These are phyloP conservation scores for Quercus robur DNA, from an alignment of 306 rosid genomes.

Conservation along the genomic window DNA sequence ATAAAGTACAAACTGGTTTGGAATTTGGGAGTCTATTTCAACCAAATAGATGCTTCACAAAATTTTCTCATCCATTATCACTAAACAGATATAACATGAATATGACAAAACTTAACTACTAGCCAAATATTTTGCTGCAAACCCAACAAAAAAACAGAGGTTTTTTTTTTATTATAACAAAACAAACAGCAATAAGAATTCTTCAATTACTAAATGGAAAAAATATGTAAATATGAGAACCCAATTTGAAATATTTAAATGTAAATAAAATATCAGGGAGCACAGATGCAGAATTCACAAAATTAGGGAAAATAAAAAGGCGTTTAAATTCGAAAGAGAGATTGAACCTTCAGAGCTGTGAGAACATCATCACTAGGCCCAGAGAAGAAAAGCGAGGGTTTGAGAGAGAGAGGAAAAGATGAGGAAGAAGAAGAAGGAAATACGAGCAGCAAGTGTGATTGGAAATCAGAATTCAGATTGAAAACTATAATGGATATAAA, in stretches of 20 bases:
- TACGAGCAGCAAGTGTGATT: conserved; percentile 30
- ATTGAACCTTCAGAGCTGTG: conserved; percentile 41
- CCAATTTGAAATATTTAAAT: background rate
- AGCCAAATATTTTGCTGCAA: too few species aligned
- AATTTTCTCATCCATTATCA: too few species aligned
- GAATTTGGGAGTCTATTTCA: too few species aligned
- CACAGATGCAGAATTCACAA: background rate
- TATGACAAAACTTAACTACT: too few species aligned
- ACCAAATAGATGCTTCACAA: too few species aligned
- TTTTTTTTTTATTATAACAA: too few species aligned
- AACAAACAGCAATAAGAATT: too few species aligned
- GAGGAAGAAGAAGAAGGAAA: background rate
- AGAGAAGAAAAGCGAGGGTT: conserved; percentile 4
- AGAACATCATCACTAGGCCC: conserved; percentile 41
- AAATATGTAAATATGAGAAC: background rate
- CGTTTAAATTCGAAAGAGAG: background rate
- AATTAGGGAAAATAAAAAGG: background rate
- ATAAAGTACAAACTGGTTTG: too few species aligned
- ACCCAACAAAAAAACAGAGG: too few species aligned
- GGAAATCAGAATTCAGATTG: conserved; percentile 51
- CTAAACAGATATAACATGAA: too few species aligned
- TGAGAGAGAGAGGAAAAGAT: background rate
- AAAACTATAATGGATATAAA: conserved; percentile 34
- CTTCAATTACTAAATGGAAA: too few species aligned
- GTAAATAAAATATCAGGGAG: background rate